Evolutionary conservation across 2,329 filamentous ascomycete genomes (phyloP).

Genomic region (Aspergillus candidus): DNA sequence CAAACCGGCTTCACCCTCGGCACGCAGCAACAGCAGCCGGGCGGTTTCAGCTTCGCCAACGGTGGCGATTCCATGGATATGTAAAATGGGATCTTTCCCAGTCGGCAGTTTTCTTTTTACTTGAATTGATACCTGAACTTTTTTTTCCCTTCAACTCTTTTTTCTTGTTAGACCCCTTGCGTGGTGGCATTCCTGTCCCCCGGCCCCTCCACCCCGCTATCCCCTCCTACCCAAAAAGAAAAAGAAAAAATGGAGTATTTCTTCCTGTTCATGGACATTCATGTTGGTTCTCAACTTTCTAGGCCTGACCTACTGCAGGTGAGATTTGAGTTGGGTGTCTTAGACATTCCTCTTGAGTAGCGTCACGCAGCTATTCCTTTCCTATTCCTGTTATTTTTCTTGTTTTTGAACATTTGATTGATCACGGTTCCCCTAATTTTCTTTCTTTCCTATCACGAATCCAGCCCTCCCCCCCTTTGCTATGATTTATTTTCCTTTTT

Average conservation of each 20-base stretch:
- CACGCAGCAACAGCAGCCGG: conserved; percentile 58
- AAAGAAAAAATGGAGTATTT: neutral
- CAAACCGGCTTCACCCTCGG: conserved; percentile 69
- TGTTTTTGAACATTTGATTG: neutral
- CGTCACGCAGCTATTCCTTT: neutral
- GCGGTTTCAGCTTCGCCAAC: conserved; percentile 89
- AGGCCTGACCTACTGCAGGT: too few relatives aligned
- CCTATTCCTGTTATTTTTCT: neutral
- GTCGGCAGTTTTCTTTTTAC: conserved; percentile 12
- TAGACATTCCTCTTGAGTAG: too few relatives aligned
- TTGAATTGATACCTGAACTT: conserved; percentile 7
- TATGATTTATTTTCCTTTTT: conserved; percentile 15
- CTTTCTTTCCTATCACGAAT: conserved; percentile 2
- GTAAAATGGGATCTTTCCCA: conserved; percentile 41
- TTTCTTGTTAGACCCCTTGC: conserved; percentile 12
- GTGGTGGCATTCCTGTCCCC: conserved; percentile 3
- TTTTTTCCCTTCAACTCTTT: conserved; percentile 11
- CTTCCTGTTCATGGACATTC: too few relatives aligned
- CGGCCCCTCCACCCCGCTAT: too few relatives aligned
- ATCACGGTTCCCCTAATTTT: conserved; percentile 7
- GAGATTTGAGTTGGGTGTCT: too few relatives aligned
- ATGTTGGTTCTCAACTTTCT: too few relatives aligned
- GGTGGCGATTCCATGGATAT: conserved; percentile 69
- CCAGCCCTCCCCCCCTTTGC: conserved; percentile 9
- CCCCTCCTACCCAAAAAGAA: neutral